A percentile compares a stretch with the other conserved stretches of the same genome.
phyloP scores from a whole-genome alignment of 2,329 filamentous ascomycete genomes.

The Fusarium sp. region DNA sequence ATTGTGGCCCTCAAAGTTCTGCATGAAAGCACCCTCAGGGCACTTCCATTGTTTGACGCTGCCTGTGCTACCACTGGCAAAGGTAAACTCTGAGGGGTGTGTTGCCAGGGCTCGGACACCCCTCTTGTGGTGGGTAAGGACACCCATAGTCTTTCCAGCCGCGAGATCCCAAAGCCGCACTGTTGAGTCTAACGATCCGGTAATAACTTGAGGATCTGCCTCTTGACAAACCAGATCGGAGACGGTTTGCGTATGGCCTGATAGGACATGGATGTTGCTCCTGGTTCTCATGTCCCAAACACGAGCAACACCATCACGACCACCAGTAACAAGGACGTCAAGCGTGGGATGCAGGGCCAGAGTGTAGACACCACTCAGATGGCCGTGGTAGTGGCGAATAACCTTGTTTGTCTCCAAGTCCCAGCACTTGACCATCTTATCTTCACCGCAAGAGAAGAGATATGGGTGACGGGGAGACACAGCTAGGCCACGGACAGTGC shows the following conservation, averaged over 20 bases:
- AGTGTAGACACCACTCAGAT: slow-evolving; percentile 95
- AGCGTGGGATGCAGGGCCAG: slow-evolving; percentile 92
- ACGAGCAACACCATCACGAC: slow-evolving; percentile 90
- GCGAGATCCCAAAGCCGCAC: slow-evolving; percentile 95
- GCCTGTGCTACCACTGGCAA: slow-evolving; percentile 89
- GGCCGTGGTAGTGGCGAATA: slow-evolving; percentile 96
- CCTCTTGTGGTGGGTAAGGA: slow-evolving; percentile 98
- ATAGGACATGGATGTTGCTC: slow-evolving; percentile 93
- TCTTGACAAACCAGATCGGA: slow-evolving; percentile 92
- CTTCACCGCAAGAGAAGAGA: slow-evolving; percentile 96
- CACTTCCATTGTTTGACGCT: slow-evolving; percentile 99
- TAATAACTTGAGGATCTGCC: slow-evolving; percentile 95
- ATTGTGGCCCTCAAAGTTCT: slow-evolving; percentile 97
- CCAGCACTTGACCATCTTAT: slow-evolving; percentile 99
- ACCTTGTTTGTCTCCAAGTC: slow-evolving; percentile 99
- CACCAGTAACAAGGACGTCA: slow-evolving; percentile 93
- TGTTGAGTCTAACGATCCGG: slow-evolving; percentile 89
- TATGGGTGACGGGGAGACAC: slow-evolving; percentile 95
- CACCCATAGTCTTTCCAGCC: slow-evolving; percentile 94
- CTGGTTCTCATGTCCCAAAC: slow-evolving; percentile 99
- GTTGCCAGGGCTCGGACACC: slow-evolving; percentile 85
- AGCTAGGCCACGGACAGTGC: slow-evolving; percentile 89
- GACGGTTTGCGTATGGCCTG: slow-evolving; percentile 91
- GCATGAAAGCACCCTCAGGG: slow-evolving; percentile 97
- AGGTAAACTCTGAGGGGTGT: slow-evolving; percentile 95